These are phyloP conservation scores for Discostella stelligeroides DNA, from an alignment of 108 stramenopile species.

Conservation along the genomic window DNA sequence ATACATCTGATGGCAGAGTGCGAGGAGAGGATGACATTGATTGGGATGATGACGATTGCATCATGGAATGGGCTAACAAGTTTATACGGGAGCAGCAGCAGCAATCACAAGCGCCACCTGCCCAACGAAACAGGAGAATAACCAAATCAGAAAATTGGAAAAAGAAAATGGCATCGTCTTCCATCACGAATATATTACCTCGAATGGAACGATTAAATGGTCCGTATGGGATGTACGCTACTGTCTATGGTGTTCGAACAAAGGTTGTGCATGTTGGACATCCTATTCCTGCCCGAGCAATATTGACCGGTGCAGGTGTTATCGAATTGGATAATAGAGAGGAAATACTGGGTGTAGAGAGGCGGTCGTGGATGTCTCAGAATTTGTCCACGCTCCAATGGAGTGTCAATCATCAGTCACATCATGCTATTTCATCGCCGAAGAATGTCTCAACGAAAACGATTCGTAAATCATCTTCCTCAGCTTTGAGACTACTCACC, in stretches of 20 bases:
- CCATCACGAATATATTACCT: conserved; percentile 84
- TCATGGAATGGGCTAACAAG: conserved; percentile 26
- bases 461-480: no score
- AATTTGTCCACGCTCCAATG: no score
- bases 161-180: conserved; percentile 69
- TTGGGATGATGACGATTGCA: conserved; percentile 17
- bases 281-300: conserved; percentile 77
- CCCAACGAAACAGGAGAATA: no score
- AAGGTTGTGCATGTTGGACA: conserved; percentile 90
- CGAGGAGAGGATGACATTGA: conserved; percentile 23
- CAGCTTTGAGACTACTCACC: conserved; percentile 29
- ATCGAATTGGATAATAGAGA: conserved; percentile 2
- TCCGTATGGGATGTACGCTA: conserved; percentile 93
- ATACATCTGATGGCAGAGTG: no score
- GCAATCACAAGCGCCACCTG: no score
- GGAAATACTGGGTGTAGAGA: no score
- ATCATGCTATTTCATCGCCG: no score
- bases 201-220: conserved; percentile 86
- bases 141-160: conserved; percentile 40
- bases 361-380: no score
- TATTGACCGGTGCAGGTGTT: conserved; percentile 46
- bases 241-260: conserved; percentile 85
- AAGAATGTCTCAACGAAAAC: no score
- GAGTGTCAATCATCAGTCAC: no score
- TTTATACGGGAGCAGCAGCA: conserved; percentile 5